Conservation (phyloP, 345 rosid genomes). For the Murraya koenigii region DNA sequence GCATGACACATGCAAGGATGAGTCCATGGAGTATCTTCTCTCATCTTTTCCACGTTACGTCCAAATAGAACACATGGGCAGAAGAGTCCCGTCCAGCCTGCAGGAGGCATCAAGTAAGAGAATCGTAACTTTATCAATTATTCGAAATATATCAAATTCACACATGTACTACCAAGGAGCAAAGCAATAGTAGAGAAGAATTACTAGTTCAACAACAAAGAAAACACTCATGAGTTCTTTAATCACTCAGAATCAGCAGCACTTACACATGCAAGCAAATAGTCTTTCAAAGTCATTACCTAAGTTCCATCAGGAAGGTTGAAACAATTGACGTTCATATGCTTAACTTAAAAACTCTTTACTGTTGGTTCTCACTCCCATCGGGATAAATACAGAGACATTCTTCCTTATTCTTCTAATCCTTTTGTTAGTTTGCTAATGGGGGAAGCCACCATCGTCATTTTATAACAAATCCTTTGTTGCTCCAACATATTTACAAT, state of each 20-base stretch:
- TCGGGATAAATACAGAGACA: background rate
- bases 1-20: slow-evolving; percentile 87
- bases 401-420: background rate
- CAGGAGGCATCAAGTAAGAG: background rate
- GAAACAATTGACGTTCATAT: background rate
- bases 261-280: background rate
- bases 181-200: background rate
- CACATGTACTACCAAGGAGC: background rate
- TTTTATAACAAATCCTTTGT: background rate
- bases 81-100: slow-evolving; percentile 86
- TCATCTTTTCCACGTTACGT: slow-evolving; percentile 69
- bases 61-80: slow-evolving; percentile 97
- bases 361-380: background rate
- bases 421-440: background rate
- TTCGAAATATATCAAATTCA: background rate
- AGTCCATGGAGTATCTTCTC: slow-evolving; percentile 83
- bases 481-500: background rate
- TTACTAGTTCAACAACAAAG: background rate
- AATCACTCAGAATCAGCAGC: background rate
- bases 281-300: background rate
- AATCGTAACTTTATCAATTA: background rate
- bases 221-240: background rate
- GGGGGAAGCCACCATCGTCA: background rate
- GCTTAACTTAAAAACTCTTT: background rate
- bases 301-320: background rate